These are phyloP conservation scores for Colletotrichum coccodes DNA, from an alignment of 2,329 filamentous ascomycete species.

Conservation along the genomic window DNA sequence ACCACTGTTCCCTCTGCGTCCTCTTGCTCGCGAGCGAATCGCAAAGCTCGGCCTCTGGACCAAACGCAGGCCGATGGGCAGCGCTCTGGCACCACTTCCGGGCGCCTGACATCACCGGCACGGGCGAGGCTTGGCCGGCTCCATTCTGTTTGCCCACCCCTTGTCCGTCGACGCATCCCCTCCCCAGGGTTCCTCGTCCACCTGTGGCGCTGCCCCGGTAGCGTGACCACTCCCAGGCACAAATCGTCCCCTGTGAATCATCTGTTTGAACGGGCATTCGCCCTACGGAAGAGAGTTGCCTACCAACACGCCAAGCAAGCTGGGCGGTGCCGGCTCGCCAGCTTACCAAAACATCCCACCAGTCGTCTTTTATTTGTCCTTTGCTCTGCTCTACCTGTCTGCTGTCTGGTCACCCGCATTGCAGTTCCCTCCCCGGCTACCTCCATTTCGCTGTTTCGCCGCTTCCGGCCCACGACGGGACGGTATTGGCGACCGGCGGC, in stretches of 20 bases:
- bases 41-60: background rate
- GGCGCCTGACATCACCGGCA: conserved; percentile 28
- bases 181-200: conserved; percentile 15
- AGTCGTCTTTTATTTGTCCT: background rate
- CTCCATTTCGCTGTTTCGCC: background rate
- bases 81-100: background rate
- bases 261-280: background rate
- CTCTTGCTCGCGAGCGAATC: conserved; percentile 1
- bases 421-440: background rate
- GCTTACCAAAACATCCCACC: background rate
- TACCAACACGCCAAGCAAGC: background rate
- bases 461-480: background rate
- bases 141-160: background rate
- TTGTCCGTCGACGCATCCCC: background rate
- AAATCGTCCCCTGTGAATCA: background rate
- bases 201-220: background rate
- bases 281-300: background rate
- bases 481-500: background rate
- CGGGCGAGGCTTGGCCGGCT: conserved; percentile 12
- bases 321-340: conserved; percentile 1
- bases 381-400: background rate
- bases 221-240: background rate
- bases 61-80: background rate
- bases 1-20: background rate
- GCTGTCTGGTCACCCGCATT: background rate